phyloP scores from a whole-genome alignment of 495 filamentous ascomycete species.

The Mycothermus thermophilus region DNA sequence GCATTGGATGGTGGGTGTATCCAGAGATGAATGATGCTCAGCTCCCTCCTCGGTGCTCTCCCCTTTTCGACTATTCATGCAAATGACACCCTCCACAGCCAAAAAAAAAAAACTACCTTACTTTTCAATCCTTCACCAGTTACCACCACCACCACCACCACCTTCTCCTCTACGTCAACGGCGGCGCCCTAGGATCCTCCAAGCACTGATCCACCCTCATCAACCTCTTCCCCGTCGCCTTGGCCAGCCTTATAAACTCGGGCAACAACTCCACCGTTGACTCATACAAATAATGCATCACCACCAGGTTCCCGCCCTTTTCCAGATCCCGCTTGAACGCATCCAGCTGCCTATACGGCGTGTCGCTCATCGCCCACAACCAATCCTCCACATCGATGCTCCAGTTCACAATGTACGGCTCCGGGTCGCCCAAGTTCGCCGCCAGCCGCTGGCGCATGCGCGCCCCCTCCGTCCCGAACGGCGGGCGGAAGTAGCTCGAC shows the following conservation, averaged over 20 bases:
- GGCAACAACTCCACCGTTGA: slow-evolving; percentile 53
- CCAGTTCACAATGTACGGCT: slow-evolving; percentile 55
- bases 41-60: too few relatives aligned
- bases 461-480: slow-evolving; percentile 62
- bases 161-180: slow-evolving; percentile 21
- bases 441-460: slow-evolving; percentile 53
- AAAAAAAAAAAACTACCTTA: too few relatives aligned
- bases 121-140: too few relatives aligned
- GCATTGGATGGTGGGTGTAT: too few relatives aligned
- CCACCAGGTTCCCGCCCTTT: slow-evolving; percentile 56
- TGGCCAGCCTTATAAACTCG: slow-evolving; percentile 57
- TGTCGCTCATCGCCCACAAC: slow-evolving; percentile 50
- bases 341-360: slow-evolving; percentile 61
- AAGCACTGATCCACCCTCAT: slow-evolving; percentile 75
- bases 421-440: slow-evolving; percentile 25
- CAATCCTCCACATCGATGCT: slow-evolving; percentile 69
- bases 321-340: slow-evolving; percentile 56
- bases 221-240: slow-evolving; percentile 48
- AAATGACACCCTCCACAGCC: too few relatives aligned
- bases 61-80: too few relatives aligned
- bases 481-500: slow-evolving; percentile 57
- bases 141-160: too few relatives aligned
- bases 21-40: too few relatives aligned
- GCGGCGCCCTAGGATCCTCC: slow-evolving; percentile 53
- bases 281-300: slow-evolving; percentile 63